Evolutionary conservation across 2,329 filamentous ascomycete species (phyloP), one percentile per base, ranked within the genome.

Genomic region (Fusarium lateritium): DNA sequence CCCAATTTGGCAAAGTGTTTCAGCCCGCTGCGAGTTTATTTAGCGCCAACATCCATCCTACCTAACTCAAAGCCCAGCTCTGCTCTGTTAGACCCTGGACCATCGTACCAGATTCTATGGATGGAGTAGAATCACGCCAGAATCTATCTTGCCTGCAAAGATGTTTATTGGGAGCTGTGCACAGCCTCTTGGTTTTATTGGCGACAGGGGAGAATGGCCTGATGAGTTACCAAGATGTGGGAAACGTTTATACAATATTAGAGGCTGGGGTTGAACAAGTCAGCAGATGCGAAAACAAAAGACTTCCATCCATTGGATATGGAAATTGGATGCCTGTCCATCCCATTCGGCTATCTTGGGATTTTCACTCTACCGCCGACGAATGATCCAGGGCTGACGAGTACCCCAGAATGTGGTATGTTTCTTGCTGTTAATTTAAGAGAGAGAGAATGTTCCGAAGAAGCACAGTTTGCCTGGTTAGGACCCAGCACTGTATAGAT

Each of bases 1-100:
- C 71, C 53, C 7, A 36, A 59, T 67, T 22, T 22, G 67, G 69
- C 51, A 60, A 68, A 56, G 71, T 58, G 69, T 52, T 43, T 52
- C 21, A 47, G 33, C 49, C 42, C 34, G 42, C 46, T 56, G 47
- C 22, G 26, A 38, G 53, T 51, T 47, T 38, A 64, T 50, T 51
- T 69, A 55, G 66, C 66, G 56, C 56, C 22, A 44, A 44, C n/a
- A 45, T 31, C 24, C 19, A 19, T 19, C 19, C 19, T 19, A 19
- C 19, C 31, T 62, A 36, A 56, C 52, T 22, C 50, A 33, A 62
- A 40, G 38, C 45, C 47, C 33, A 61, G 44, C 42, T 24, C 5
- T 9, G 31, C 43, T 40, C 43, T 53, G 28, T 38, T 19, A 42
- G 40, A 39, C 15, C 36, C 13, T 60, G 24, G 44, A 13, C 17